Evolutionary conservation across 2,329 filamentous ascomycete species (phyloP).

Genomic region (Ophiostoma montium): DNA sequence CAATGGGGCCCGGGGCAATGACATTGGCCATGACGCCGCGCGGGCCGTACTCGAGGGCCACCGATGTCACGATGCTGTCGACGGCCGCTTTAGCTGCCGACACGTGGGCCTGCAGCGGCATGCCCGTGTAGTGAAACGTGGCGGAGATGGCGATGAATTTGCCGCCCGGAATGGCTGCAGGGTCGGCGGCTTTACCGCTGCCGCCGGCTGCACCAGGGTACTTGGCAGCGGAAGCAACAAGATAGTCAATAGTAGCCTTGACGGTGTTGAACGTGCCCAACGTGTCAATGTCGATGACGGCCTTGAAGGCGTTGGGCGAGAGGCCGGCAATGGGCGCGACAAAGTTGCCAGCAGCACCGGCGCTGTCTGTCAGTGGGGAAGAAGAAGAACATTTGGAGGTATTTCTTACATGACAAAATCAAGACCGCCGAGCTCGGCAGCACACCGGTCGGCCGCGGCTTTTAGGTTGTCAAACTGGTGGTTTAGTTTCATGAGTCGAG

Average conservation of each 20-base stretch:
- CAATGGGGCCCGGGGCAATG: conserved; percentile 77
- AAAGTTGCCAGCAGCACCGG: conserved; percentile 93
- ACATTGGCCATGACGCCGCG: conserved; percentile 77
- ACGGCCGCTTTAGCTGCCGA: conserved; percentile 82
- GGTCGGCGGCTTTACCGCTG: conserved; percentile 21
- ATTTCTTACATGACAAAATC: conserved; percentile 77
- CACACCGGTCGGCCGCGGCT: conserved; percentile 64
- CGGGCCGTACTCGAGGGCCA: conserved; percentile 83
- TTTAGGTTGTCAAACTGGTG: conserved; percentile 47
- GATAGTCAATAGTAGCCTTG: conserved; percentile 76
- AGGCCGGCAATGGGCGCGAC: conserved; percentile 71
- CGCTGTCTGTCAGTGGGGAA: conserved; percentile 41
- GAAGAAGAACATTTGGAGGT: no score
- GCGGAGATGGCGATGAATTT: conserved; percentile 84
- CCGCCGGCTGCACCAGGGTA: conserved; percentile 37
- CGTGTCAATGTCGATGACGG: conserved; percentile 93
- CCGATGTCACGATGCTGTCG: conserved; percentile 66
- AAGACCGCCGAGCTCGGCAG: conserved; percentile 69
- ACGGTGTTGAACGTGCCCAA: conserved; percentile 88
- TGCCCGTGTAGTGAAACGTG: conserved; percentile 79
- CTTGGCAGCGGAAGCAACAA: conserved; percentile 54
- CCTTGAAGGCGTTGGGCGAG: conserved; percentile 80
- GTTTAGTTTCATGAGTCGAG: no score
- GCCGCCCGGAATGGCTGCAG: conserved; percentile 42
- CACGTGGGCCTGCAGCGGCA: conserved; percentile 80